Conservation (phyloP, 192 early-diverging fungal genomes). For the Rhizoclosmatium globosum region DNA sequence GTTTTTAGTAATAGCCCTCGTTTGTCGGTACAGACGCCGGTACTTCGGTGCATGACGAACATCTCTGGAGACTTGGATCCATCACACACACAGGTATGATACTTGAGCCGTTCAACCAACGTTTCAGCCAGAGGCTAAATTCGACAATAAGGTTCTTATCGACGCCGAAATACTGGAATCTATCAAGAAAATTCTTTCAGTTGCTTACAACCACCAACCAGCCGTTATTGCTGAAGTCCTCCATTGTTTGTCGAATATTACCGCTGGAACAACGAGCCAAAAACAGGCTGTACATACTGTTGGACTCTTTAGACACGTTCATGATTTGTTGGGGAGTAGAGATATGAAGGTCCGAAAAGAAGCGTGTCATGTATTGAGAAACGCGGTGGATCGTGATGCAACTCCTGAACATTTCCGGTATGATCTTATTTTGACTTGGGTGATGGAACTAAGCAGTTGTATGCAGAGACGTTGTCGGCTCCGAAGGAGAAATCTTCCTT, state of each 20-base stretch:
- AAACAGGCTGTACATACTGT: constrained; percentile 29
- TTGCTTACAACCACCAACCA: not conserved
- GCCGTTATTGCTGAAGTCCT: constrained; percentile 32
- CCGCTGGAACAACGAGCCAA: constrained; percentile 42
- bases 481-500: constrained; percentile 30
- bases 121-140: not conserved
- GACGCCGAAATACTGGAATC: constrained; percentile 12
- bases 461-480: constrained; percentile 32
- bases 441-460: not conserved
- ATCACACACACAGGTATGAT: constrained; percentile 37
- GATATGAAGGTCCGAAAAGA: constrained; percentile 37
- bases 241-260: constrained; percentile 42
- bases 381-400: constrained; percentile 41
- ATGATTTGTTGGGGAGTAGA: not conserved
- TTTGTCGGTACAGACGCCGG: constrained; percentile 23
- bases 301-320: constrained; percentile 26
- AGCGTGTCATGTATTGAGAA: constrained; percentile 37
- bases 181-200: constrained; percentile 18
- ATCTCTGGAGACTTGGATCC: constrained; percentile 32
- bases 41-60: constrained; percentile 43
- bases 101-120: not conserved
- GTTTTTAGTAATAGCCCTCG: not conserved
- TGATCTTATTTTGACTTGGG: not conserved
- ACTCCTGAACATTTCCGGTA: constrained; percentile 43
- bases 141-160: constrained; percentile 21